Evolutionary conservation across 306 rosid species (phyloP).

Genomic region (Begonia loranthoides): DNA sequence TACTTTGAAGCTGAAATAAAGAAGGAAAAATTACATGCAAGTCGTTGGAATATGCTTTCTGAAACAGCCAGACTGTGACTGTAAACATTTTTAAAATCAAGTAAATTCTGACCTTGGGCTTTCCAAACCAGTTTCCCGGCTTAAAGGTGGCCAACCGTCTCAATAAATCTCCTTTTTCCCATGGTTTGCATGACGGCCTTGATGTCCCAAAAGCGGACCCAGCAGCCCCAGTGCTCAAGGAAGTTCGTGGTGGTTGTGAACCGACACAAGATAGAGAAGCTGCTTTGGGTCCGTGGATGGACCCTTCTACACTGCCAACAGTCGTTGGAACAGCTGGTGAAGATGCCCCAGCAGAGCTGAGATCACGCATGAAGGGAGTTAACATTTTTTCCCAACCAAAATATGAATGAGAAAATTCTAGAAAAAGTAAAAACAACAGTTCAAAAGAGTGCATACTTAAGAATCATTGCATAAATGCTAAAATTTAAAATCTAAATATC

Average conservation of each 20-base stretch:
- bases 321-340: conserved; percentile 81
- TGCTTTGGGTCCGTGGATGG: conserved; percentile 85
- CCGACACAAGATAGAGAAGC: conserved; percentile 93
- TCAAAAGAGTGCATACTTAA: too few species aligned
- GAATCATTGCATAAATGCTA: too few species aligned
- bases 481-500: too few species aligned
- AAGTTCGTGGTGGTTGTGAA: conserved; percentile 78
- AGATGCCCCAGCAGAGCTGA: conserved; percentile 97
- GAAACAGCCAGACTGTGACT: too few species aligned
- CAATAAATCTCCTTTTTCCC: conserved; percentile 95
- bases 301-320: conserved; percentile 88
- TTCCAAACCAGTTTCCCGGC: conserved; percentile 78
- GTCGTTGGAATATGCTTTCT: too few species aligned
- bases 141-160: conserved; percentile 89
- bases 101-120: conserved; percentile 69
- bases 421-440: too few species aligned
- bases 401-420: too few species aligned
- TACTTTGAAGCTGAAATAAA: too few species aligned
- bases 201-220: conserved; percentile 78
- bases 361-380: conserved; percentile 11
- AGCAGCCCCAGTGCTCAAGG: conserved; percentile 78
- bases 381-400: too few species aligned
- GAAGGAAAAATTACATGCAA: too few species aligned
- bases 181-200: conserved; percentile 77
- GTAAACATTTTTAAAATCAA: too few species aligned